Percentiles rank a stretch among this genome's conserved stretches.
These are phyloP conservation scores for Epicoccum nigrum DNA, from an alignment of 2,329 filamentous ascomycete genomes.

Conservation along the genomic window DNA sequence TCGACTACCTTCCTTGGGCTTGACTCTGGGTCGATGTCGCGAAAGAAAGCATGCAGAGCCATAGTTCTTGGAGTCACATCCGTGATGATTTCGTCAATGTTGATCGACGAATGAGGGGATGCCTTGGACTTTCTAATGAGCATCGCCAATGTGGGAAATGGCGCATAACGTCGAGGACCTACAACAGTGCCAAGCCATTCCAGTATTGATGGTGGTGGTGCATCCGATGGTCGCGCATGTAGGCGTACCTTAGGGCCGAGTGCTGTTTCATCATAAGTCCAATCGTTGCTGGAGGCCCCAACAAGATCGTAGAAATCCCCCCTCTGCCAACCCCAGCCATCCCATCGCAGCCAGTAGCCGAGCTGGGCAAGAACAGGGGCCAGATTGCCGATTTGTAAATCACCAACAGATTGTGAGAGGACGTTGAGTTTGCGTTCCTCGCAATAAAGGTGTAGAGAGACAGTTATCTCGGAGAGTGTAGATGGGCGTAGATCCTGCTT, in stretches of 20 bases:
- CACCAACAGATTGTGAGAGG: constrained; percentile 56
- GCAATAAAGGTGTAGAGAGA: constrained; percentile 80
- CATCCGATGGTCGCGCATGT: constrained; percentile 44
- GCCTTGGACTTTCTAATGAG: constrained; percentile 46
- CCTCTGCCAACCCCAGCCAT: constrained; percentile 61
- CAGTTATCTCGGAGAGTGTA: constrained; percentile 71
- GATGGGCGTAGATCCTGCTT: constrained; percentile 51
- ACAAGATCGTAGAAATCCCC: constrained; percentile 67
- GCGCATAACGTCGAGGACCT: constrained; percentile 36
- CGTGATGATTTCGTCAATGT: constrained; percentile 44
- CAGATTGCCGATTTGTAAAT: constrained; percentile 58
- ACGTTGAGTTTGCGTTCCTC: constrained; percentile 88
- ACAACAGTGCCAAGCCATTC: constrained; percentile 52
- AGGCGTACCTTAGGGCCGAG: constrained; percentile 33
- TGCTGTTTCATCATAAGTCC: constrained; percentile 62
- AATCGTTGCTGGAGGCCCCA: constrained; percentile 60
- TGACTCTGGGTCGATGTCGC: constrained; percentile 47
- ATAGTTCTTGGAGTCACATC: constrained; percentile 60
- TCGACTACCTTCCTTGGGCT: constrained; percentile 70
- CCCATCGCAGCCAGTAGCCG: constrained; percentile 80
- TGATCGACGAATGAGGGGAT: constrained; percentile 46
- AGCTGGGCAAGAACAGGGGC: constrained; percentile 81
- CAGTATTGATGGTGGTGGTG: constrained; percentile 66
- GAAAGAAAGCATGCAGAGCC: constrained; percentile 72
- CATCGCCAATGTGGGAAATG: constrained; percentile 47